Evolutionary conservation across 2,329 filamentous ascomycete species (phyloP), one percentile per base, ranked within the genome.

Genomic region (Alternaria arborescens): DNA sequence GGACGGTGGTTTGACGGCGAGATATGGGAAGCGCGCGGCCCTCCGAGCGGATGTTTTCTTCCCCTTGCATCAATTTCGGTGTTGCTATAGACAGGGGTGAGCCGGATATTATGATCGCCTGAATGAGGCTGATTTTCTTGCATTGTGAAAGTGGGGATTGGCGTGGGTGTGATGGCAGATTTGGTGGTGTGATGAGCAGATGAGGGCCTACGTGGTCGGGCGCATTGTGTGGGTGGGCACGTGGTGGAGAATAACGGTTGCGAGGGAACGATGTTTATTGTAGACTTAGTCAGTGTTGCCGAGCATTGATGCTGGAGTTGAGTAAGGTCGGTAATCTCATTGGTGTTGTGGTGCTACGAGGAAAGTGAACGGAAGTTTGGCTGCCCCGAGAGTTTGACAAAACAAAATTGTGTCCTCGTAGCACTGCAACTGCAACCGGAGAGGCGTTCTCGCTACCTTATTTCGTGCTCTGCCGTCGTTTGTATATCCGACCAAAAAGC

Each of bases 51-150:
- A 42, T 24, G 12, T 24, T 42, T 42, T 24, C 24, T n/a, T 36
- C 11, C 24, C 24, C 30, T n/a, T 34, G 12, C 24, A 20, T 26
- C 46, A 50, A 50, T 50, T 12, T 36, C 46, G 32, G 46, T 34
- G 30, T 50, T 34, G 46, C 16, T 50, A 36, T 36, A 26, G 46
- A n/a, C 46, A 50, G 20, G 46, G 46, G 8, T 50, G 32, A 8
- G 46, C 20, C 46, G 46, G 32, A 50, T 50, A 50, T 50, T 50
- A 36, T 24, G 46, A 50, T 50, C 30, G 46, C 32, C 46, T 50
- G 46, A 20, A 16, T 50, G 46, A 50, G 20, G 46, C 46, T 50
- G 46, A 11, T 28, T 11, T 26, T 7, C 12, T 50, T 50, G 46
- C 8, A 26, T 14, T 42, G 40, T 16, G 40, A 24, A 18, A 22